Evolutionary conservation across 2,329 filamentous ascomycete genomes (phyloP), one percentile per base, ranked within the genome.

Genomic region (Coniochaeta sp.): DNA sequence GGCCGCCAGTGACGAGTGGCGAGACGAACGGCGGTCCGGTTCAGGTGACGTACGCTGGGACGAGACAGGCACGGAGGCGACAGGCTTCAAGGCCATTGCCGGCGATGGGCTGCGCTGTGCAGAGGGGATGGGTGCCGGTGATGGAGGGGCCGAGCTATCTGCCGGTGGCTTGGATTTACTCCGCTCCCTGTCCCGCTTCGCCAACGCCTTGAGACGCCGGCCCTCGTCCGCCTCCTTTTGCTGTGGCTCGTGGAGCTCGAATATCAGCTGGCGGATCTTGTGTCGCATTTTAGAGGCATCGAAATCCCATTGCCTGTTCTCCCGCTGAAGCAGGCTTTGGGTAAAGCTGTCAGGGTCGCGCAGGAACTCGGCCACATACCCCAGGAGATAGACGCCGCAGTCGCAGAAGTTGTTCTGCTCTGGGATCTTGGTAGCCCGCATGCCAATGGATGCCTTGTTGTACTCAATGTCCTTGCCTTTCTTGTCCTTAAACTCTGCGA

Each of bases 331-430:
- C 16, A 95, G 71, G 54, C 80, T 84, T 18, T 71, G 70, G 14
- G 88, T 75, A 57, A 95, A 94, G 0, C 64, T 66, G 56, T 89
- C 82, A 0, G 92, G 92, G 53, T 89, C 71, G 50, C 82, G 76
- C 14, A 95, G 77, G 56, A 99, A 96, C 56, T 87, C 83, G 57
- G 90, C 81, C 50, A 95, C 76, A 61, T 97, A 99, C 2, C 85
- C 87, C 4, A 96, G 72, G 3, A 97, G 72, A 60, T 87, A 99
- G 0, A 96, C 72, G 8, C 94, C 94, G 61, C 94, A 99, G 64
- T 99, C 94, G 55, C 82, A 91, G 59, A 79, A 87, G 63, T 99
- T 97, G 48, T 81, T 71, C 66, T 99, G 94, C 55, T 79, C 71
- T 0, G 94, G 92, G 13, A 96, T 85, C 7, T 78, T 75, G 54